Conservation (phyloP, 805 yeast species). For the Soucietia sequanensis region DNA sequence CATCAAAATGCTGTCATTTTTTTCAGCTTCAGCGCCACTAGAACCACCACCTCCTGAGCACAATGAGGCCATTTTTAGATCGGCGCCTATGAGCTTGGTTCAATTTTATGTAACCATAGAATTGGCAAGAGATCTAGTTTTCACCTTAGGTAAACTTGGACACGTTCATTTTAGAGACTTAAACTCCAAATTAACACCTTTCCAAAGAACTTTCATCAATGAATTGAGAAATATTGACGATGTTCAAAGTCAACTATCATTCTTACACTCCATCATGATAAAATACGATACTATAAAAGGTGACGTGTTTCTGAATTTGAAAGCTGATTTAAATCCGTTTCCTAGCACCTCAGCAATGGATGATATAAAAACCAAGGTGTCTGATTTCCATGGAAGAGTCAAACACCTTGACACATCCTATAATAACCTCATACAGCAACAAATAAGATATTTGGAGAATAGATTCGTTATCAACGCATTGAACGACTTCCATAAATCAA, state of each 20-base stretch:
- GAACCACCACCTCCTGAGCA: background rate
- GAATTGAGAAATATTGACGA: slow-evolving; percentile 40
- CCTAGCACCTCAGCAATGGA: slow-evolving; percentile 37
- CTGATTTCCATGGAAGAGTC: slow-evolving; percentile 27
- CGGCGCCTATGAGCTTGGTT: slow-evolving; percentile 49
- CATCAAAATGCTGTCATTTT: too few species aligned
- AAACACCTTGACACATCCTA: slow-evolving; percentile 38
- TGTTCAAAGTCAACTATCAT: slow-evolving; percentile 28
- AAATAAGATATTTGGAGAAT: slow-evolving; percentile 28
- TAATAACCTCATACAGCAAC: slow-evolving; percentile 22
- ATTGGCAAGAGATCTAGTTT: slow-evolving; percentile 42
- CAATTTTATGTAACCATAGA: slow-evolving; percentile 49
- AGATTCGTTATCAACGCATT: slow-evolving; percentile 32
- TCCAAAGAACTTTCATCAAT: slow-evolving; percentile 44
- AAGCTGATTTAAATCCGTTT: slow-evolving; percentile 58
- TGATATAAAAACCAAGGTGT: slow-evolving; percentile 23
- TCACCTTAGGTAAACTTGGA: slow-evolving; percentile 36
- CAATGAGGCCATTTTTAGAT: slow-evolving; percentile 41
- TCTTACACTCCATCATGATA: slow-evolving; percentile 25
- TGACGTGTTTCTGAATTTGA: slow-evolving; percentile 23
- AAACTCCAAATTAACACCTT: slow-evolving; percentile 43
- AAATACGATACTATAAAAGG: slow-evolving; percentile 26
- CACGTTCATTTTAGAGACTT: slow-evolving; percentile 49
- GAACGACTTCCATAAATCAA: slow-evolving; percentile 30
- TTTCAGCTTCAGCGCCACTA: too few species aligned